Conservation (phyloP, 495 filamentous ascomycete species). For the Venustampulla echinocandica region DNA sequence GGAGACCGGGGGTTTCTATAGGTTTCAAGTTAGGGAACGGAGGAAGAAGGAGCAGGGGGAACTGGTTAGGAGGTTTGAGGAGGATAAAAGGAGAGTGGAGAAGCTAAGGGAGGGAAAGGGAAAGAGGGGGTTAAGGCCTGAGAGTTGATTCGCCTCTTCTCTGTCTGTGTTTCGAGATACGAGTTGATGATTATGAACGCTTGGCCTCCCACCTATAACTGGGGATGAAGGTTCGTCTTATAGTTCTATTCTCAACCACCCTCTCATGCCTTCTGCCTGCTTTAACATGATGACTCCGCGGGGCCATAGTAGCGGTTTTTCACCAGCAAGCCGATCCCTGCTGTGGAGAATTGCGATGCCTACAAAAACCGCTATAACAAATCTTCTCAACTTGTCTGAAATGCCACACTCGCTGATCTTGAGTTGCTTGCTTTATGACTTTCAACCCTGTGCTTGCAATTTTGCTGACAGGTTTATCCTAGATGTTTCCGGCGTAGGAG, state of each 20-base stretch:
- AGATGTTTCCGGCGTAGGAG: no score
- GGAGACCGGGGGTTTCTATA: constrained; percentile 67
- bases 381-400: constrained; percentile 29
- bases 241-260: no score
- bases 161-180: not conserved
- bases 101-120: constrained; percentile 53
- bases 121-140: constrained; percentile 39
- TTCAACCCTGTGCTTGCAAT: no score
- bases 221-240: no score
- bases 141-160: constrained; percentile 26
- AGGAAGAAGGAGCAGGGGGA: constrained; percentile 72
- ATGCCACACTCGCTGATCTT: no score
- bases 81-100: constrained; percentile 53
- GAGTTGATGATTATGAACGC: not conserved
- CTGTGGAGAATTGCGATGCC: constrained; percentile 11
- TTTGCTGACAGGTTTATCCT: no score
- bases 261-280: no score
- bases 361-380: constrained; percentile 30
- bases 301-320: constrained; percentile 24
- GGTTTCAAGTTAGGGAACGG: constrained; percentile 86
- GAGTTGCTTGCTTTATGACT: no score
- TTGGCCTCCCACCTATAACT: not conserved
- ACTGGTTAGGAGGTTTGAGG: constrained; percentile 56
- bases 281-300: constrained; percentile 25
- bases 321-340: constrained; percentile 12